Evolutionary conservation across 2,329 filamentous ascomycete species (phyloP).

Genomic region (Botrytis medusae): DNA sequence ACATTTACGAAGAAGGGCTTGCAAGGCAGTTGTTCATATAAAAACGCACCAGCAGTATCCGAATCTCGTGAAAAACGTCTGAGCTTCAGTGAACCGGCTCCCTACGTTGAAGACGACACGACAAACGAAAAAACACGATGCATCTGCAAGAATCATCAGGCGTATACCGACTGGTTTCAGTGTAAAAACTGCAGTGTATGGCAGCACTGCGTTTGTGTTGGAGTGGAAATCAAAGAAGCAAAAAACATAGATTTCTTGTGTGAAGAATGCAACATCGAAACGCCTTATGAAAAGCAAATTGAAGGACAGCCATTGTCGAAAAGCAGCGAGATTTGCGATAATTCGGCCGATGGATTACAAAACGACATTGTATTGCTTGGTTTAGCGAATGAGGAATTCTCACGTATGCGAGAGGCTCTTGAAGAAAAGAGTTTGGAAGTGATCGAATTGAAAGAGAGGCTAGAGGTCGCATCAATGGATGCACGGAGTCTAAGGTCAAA

Average conservation of each 20-base stretch:
- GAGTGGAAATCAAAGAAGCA: neutral
- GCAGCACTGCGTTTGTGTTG: slow-evolving; percentile 11
- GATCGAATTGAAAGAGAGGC: neutral
- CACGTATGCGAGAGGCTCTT: neutral
- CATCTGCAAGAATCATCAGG: neutral
- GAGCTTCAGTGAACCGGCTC: neutral
- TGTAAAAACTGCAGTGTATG: slow-evolving; percentile 4
- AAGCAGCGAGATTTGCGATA: neutral
- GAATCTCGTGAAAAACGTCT: neutral
- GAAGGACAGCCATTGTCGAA: neutral
- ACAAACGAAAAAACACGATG: neutral
- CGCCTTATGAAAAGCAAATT: neutral
- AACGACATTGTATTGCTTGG: neutral
- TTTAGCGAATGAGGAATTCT: neutral
- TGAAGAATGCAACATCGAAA: neutral
- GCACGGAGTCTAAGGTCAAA: neutral
- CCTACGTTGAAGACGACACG: neutral
- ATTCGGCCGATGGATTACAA: neutral
- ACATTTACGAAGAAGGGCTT: neutral
- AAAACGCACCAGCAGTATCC: neutral
- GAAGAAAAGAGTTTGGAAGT: neutral
- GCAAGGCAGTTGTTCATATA: neutral
- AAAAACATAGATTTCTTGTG: neutral
- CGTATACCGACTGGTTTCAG: neutral
- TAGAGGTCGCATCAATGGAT: neutral